A percentile compares a stretch with the other conserved stretches of the same genome.
phyloP scores from a whole-genome alignment of 148 eudicot species.

The Pharnaceum exiguum region DNA sequence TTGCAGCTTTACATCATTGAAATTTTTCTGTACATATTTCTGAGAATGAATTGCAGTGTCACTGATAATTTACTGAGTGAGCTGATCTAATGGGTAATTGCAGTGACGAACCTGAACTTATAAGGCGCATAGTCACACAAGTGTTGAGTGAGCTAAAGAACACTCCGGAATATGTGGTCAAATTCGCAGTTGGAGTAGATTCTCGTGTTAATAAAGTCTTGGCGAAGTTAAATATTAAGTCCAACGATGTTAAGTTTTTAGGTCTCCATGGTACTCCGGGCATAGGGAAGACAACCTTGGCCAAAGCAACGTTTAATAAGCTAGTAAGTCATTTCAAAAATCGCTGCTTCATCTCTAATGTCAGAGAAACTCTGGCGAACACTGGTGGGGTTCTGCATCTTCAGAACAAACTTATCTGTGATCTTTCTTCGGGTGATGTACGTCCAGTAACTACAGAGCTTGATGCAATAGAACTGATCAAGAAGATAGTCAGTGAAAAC shows the following conservation, averaged over 20 bases:
- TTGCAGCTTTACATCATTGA: neutral
- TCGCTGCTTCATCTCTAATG: constrained; percentile 42
- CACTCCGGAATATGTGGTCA: constrained; percentile 39
- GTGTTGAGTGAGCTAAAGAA: constrained; percentile 36
- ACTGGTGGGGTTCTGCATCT: constrained; percentile 21
- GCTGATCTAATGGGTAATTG: neutral
- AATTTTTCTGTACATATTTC: neutral
- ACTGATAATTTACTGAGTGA: too few relatives aligned
- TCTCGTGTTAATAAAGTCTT: constrained; percentile 30
- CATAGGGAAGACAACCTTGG: constrained; percentile 67
- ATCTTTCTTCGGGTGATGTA: constrained; percentile 22
- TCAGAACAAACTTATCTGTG: constrained; percentile 21
- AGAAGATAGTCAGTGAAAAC: constrained; percentile 9
- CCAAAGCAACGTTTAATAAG: constrained; percentile 54
- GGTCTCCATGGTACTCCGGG: constrained; percentile 59
- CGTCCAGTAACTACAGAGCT: constrained; percentile 1
- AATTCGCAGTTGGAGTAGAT: constrained; percentile 43
- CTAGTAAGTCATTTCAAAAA: constrained; percentile 30
- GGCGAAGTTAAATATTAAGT: constrained; percentile 20
- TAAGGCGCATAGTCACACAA: constrained; percentile 33
- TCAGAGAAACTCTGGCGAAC: constrained; percentile 28
- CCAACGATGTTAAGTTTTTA: constrained; percentile 25
- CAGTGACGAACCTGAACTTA: constrained; percentile 33
- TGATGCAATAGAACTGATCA: constrained; percentile 14
- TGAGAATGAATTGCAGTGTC: too few relatives aligned